A percentile compares a stretch with the other conserved stretches of the same genome.
Conservation (phyloP, 2,329 filamentous ascomycete species). For the Biscogniauxia sp. region DNA sequence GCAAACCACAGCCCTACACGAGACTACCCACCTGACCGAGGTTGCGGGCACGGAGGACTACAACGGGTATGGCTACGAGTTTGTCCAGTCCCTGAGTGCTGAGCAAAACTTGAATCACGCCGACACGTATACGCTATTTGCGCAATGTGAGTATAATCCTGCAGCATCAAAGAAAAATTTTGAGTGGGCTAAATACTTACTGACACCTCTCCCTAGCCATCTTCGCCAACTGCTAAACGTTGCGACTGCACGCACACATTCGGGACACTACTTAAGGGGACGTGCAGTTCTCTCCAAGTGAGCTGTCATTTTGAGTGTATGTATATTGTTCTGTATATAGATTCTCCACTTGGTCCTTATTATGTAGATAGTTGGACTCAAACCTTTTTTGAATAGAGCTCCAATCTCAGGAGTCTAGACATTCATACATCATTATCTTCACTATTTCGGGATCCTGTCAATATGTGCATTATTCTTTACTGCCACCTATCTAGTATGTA, state of each 20-base stretch:
- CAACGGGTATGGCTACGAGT: neutral
- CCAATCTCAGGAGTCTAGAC: neutral
- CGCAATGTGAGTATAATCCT: neutral
- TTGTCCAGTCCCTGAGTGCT: neutral
- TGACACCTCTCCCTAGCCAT: neutral
- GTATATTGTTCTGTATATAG: neutral
- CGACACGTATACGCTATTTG: slow-evolving; percentile 2
- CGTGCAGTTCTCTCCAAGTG: neutral
- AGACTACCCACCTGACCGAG: neutral
- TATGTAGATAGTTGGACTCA: too few relatives aligned
- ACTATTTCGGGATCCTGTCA: too few relatives aligned
- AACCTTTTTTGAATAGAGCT: neutral
- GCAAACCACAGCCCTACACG: neutral
- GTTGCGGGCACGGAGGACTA: slow-evolving; percentile 3
- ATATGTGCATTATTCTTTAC: too few relatives aligned
- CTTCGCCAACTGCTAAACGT: neutral
- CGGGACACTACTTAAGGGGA: neutral
- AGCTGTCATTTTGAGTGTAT: neutral
- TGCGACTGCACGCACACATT: neutral
- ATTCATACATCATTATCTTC: too few relatives aligned
- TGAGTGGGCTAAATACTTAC: neutral
- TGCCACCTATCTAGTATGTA: too few relatives aligned
- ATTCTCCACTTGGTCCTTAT: too few relatives aligned
- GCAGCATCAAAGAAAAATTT: neutral
- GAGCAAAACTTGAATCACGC: slow-evolving; percentile 1